phyloP scores from a whole-genome alignment of 2,329 filamentous ascomycete genomes.

The Camptophora hylomeconis region DNA sequence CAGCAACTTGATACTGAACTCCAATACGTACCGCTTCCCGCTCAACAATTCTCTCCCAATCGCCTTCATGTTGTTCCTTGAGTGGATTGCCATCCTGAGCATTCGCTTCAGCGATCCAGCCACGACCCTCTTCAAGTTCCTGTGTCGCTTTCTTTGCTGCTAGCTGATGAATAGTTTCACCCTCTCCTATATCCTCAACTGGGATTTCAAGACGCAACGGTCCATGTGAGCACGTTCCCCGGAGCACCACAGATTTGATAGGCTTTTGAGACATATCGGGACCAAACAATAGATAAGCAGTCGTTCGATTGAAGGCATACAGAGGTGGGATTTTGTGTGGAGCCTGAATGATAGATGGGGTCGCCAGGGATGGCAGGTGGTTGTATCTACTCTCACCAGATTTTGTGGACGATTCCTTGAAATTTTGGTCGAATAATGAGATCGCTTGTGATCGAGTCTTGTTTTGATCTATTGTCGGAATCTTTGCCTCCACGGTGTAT shows the following conservation, averaged over 20 bases:
- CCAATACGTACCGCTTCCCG: slow-evolving; percentile 55
- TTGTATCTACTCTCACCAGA: slow-evolving; percentile 25
- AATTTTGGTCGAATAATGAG: slow-evolving; percentile 45
- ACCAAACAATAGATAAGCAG: slow-evolving; percentile 52
- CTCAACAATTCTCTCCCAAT: slow-evolving; percentile 48
- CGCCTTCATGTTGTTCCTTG: slow-evolving; percentile 34
- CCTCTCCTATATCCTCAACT: slow-evolving; percentile 35
- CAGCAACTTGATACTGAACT: slow-evolving; percentile 51
- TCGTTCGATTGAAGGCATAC: slow-evolving; percentile 53
- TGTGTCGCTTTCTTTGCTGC: slow-evolving; percentile 54
- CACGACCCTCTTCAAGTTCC: slow-evolving; percentile 57
- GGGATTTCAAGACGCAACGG: slow-evolving; percentile 53
- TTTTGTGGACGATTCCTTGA: slow-evolving; percentile 30
- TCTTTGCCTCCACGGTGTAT: slow-evolving; percentile 25
- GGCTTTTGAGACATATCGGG: slow-evolving; percentile 33
- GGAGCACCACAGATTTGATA: slow-evolving; percentile 45
- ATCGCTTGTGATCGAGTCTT: slow-evolving; percentile 23
- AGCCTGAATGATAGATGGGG: slow-evolving; percentile 50
- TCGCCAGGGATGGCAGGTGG: slow-evolving; percentile 38
- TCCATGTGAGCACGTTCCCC: slow-evolving; percentile 42
- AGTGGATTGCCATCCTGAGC: slow-evolving; percentile 31
- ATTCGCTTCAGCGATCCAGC: slow-evolving; percentile 48
- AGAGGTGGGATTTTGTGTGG: slow-evolving; percentile 51
- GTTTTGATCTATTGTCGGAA: slow-evolving; percentile 6
- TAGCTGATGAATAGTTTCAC: slow-evolving; percentile 54